Base-by-base conservation (phyloP, 2,329 filamentous ascomycete genomes). In the Fusarium avenaceum region DNA sequence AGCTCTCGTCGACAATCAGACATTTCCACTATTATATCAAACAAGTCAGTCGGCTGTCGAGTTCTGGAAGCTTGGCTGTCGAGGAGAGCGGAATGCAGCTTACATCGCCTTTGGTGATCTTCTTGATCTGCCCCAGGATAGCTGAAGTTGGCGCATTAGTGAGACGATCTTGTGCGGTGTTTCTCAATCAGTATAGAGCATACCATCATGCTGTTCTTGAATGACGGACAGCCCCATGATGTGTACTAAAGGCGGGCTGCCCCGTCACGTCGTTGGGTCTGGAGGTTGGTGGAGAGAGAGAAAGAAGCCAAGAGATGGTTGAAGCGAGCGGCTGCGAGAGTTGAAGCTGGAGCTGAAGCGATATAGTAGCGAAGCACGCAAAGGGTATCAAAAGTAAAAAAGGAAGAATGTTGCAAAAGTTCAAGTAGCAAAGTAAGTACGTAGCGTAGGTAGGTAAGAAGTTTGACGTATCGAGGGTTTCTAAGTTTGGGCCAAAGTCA, bases 141-240 rank as follows among this genome's bases (percentile, higher is more conserved):
- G 73, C 79, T 81, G 48, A 32, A 20, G 24, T 15, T 11, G 46
- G 38, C 40, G 47, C 47, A 69, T 78, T 59, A 77, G 72, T 45
- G 59, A 19, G 20, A 20, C 2, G 43, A 39, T 46, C 15, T 9
- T 20, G 7, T 2, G n/a, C 11, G 7, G 42, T 33, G 11, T 38
- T 28, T 10, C 20, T 11, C 19, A 11, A 24, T 30, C 28, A 19
- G 19, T 28, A 40, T 15, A n/a, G 8, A 39, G 14, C 46, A 43
- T 71, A 82, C 80, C 77, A 74, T 81, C 76, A 53, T 90, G 90
- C 85, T 97, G 93, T 76, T 94, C 89, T 77, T 94, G 89, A 76
- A 97, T 91, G 75, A 94, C 88, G 70, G 94, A 97, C 80, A 91
- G 84, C 75, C 89, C 91, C 93, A 97, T 97, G 75, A 80, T 89